phyloP scores from a whole-genome alignment of 805 yeast species.

The Ogataea trehaloabstinens region DNA sequence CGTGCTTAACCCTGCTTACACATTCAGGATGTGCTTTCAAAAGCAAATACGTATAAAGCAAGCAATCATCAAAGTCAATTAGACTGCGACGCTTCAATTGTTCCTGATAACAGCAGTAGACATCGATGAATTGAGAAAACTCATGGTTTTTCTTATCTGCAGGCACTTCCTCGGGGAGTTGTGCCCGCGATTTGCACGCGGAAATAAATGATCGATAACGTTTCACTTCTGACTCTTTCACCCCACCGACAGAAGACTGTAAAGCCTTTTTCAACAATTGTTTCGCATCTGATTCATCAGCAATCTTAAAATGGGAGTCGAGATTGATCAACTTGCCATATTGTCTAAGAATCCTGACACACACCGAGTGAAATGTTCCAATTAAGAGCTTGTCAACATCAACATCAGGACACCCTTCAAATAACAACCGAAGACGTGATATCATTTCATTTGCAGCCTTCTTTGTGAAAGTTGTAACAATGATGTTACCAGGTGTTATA shows the following conservation, averaged over 20 bases:
- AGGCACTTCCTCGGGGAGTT: slow-evolving; percentile 38
- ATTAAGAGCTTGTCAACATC: slow-evolving; percentile 48
- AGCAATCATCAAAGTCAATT: slow-evolving; percentile 83
- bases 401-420: slow-evolving; percentile 34
- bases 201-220: slow-evolving; percentile 48
- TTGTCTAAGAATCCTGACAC: slow-evolving; percentile 54
- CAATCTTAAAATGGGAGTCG: slow-evolving; percentile 44
- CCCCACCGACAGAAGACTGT: slow-evolving; percentile 10
- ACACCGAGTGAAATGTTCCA: slow-evolving; percentile 90
- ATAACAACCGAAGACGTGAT: slow-evolving; percentile 48
- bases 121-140: slow-evolving; percentile 32
- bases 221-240: slow-evolving; percentile 39
- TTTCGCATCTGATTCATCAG: slow-evolving; percentile 61
- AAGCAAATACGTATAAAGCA: slow-evolving; percentile 53
- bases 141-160: slow-evolving; percentile 20
- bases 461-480: slow-evolving; percentile 91
- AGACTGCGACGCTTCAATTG: slow-evolving; percentile 41
- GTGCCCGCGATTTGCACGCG: slow-evolving; percentile 52
- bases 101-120: slow-evolving; percentile 55
- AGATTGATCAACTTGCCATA: slow-evolving; percentile 54
- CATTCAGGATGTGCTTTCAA: slow-evolving; percentile 43
- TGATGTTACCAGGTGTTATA: slow-evolving; percentile 58
- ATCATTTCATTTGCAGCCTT: slow-evolving; percentile 88
- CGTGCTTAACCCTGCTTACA: slow-evolving; percentile 56
- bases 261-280: slow-evolving; percentile 42